Percentiles rank a stretch among this genome's conserved stretches.
Conservation (phyloP, 192 early-diverging fungal species). For the Linnemannia schmuckeri region DNA sequence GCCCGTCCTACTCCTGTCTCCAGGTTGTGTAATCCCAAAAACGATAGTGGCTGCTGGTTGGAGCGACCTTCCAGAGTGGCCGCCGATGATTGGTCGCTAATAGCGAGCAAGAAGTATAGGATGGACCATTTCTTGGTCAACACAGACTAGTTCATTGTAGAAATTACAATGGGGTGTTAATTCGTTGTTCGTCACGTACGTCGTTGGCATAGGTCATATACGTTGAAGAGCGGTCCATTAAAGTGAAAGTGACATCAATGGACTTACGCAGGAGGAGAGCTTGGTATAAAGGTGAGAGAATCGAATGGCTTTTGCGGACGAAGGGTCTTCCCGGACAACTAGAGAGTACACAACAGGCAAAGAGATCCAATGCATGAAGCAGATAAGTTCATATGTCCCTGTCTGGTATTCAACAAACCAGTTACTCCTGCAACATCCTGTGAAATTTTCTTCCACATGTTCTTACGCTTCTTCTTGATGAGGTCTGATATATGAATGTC, state of each 20-base stretch:
- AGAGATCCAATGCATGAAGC: neutral
- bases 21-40: constrained; percentile 47
- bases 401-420: neutral
- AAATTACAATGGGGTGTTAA: neutral
- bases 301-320: constrained; percentile 64
- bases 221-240: neutral
- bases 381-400: neutral
- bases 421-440: neutral
- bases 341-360: constrained; percentile 6
- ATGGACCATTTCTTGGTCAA: constrained; percentile 71
- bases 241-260: neutral
- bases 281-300: constrained; percentile 74
- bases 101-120: constrained; percentile 65
- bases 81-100: constrained; percentile 55
- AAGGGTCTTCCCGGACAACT: constrained; percentile 70
- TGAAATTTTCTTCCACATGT: neutral
- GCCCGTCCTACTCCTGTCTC: constrained; percentile 28
- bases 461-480: constrained; percentile 76
- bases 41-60: constrained; percentile 33
- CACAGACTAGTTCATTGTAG: constrained; percentile 45
- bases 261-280: constrained; percentile 60
- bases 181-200: neutral
- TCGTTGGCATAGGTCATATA: too few species aligned
- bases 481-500: constrained; percentile 68
- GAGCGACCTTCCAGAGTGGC: constrained; percentile 7